Evolutionary conservation across 495 filamentous ascomycete genomes (phyloP).

Genomic region (Pseudoneurospora amorphoporcata): DNA sequence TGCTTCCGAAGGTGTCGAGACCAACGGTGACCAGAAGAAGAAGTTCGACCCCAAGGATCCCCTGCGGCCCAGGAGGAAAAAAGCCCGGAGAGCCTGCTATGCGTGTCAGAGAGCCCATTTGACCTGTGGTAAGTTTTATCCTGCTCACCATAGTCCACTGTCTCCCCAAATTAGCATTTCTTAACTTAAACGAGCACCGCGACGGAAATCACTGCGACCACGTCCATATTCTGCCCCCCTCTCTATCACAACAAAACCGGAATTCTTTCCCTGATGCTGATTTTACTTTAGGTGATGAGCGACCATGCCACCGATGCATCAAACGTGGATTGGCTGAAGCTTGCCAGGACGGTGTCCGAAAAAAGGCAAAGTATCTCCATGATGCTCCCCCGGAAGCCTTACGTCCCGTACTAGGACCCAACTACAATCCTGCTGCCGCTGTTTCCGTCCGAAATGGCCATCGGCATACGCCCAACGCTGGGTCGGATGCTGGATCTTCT

Average conservation of each 20-base stretch:
- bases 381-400: constrained; percentile 75
- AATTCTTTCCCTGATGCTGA: constrained; percentile 6
- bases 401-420: constrained; percentile 44
- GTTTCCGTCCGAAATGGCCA: constrained; percentile 23
- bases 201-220: background rate
- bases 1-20: constrained; percentile 33
- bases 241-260: background rate
- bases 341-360: constrained; percentile 92
- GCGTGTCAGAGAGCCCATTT: constrained; percentile 96
- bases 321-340: constrained; percentile 82
- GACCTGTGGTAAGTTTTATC: constrained; percentile 76
- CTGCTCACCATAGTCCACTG: background rate
- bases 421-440: constrained; percentile 37
- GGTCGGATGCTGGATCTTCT: constrained; percentile 24
- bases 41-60: constrained; percentile 75
- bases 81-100: constrained; percentile 89
- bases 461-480: constrained; percentile 20
- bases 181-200: background rate
- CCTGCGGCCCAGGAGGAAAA: constrained; percentile 79
- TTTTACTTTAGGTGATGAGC: constrained; percentile 47
- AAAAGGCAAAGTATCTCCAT: constrained; percentile 98
- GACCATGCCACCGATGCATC: constrained; percentile 88
- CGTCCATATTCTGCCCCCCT: background rate
- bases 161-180: background rate
- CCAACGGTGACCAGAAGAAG: constrained; percentile 41